These are phyloP conservation scores for Panicum miliaceum DNA, from an alignment of 176 grass and related monocot genomes.

Conservation along the genomic window DNA sequence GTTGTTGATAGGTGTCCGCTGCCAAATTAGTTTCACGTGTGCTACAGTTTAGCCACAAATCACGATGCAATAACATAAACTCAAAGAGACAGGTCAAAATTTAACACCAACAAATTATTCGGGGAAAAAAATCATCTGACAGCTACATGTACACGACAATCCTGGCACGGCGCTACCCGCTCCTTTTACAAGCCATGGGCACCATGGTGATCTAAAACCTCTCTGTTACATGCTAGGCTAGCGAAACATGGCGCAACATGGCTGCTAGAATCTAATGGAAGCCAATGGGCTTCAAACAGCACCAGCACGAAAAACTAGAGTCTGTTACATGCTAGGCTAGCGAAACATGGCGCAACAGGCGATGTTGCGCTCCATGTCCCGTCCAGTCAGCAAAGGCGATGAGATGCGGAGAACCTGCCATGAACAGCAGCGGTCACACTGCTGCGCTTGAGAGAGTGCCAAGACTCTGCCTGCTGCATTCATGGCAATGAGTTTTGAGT, in stretches of 20 bases:
- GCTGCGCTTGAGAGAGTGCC: background rate
- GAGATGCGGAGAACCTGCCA: background rate
- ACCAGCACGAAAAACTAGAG: background rate
- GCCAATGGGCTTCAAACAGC: constrained; percentile 55
- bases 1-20: too few relatives aligned
- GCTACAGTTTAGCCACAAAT: background rate
- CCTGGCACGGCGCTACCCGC: background rate
- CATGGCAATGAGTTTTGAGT: background rate
- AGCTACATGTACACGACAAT: constrained; percentile 44
- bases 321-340: constrained; percentile 47
- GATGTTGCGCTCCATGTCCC: constrained; percentile 32
- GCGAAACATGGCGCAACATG: constrained; percentile 16
- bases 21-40: too few relatives aligned
- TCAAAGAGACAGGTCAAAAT: background rate
- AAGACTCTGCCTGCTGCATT: constrained; percentile 15
- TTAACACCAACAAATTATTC: constrained; percentile 3
- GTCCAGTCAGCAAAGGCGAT: constrained; percentile 39
- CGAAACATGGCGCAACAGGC: constrained; percentile 3
- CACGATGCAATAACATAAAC: background rate
- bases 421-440: background rate
- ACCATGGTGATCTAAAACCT: constrained; percentile 29
- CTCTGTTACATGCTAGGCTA: constrained; percentile 45
- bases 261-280: constrained; percentile 51
- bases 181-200: constrained; percentile 39
- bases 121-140: background rate